Evolutionary conservation across 208 protist genomes (phyloP), one percentile per base, ranked within the genome.

Genomic region (Vickermania spadyakhi): DNA sequence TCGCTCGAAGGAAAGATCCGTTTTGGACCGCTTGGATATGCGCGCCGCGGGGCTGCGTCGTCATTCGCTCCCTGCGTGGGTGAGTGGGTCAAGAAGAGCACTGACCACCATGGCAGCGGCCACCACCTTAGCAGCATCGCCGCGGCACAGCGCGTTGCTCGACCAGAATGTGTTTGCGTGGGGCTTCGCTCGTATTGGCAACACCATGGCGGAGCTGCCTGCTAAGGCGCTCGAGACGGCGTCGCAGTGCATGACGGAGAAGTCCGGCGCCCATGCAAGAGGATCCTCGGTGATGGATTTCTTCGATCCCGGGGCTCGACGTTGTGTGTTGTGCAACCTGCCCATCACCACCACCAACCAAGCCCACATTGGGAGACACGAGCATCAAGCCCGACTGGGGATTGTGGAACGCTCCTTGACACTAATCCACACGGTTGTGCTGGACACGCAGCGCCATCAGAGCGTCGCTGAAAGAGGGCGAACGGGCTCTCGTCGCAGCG

Each of bases 341-440:
- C 41, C 55, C 51, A 66, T 29, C 62, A 56, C 21, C 25, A 53
- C 30, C 62, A 49, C 3, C 3, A 25, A 18, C 22, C 5, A 54
- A 14, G 30, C 60, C 14, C 86, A 93, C 62, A 60, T 2, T 4
- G 25, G 18, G 18, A 66, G 58, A n/a, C 59, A 81, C 0, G 68
- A 78, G 25, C 86, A 93, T 61, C 53, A 60, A 4, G 72, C 73
- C 2, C 79, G 80, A 5, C 23, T 84, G 2, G 82, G 57, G 14
- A 72, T 93, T n/a, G 50, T 90, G 29, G 71, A 79, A 67, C 64
- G 82, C 2, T 67, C 67, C 0, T 41, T 86, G 3, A 58, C 60
- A 21, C 55, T 86, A 4, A 49, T 84, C 1, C 55, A 77, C 26
- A 69, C 64, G 14, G 68, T 45, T 7, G 36, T 74, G 53, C 54